Base-by-base conservation (phyloP, 1,139 yeast species). In the Scheffersomyces insectosa region DNA sequence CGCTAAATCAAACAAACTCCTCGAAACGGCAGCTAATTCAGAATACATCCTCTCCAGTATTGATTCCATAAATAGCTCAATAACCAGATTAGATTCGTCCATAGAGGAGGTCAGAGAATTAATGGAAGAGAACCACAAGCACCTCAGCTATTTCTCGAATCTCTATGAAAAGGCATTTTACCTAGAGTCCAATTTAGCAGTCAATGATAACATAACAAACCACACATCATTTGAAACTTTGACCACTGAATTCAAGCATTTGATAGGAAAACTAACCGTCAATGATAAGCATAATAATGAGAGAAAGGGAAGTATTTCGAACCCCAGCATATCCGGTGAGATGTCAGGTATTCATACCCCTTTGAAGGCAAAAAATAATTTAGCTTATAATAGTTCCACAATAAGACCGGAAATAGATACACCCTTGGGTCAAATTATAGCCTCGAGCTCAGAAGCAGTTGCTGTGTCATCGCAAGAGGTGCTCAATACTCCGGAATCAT, bases 151-250 rank as follows among this genome's bases (percentile, higher is more conserved):
- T 39, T 60, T 70, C 43, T 57, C 63, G 44, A 63, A 61, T 30
- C 58, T 74, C 38, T 53, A 62, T 36, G 70, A 68, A 42, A 66
- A 63, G 48, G 56, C 68, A 3, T 62, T 61, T 42, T 61, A 64
- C 43, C 60, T 73, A 36, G 77, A 72, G 48, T 59, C 70, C 7
- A 68, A 62, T 41, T 42, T 72, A 37, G 55, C 51, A 16, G 42
- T 56, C 37, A 69, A 67, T 44, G 78, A 72, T 50, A 34, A 36
- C 20, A 46, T 63, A 39, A 69, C 76, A 67, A 56, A 76, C 70
- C 48, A 75, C 62, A 60, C 77, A 64, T 75, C 82, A 1, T 68
- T 78, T 47, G 79, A 75, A 39, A 79, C 77, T 46, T 55, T 83
- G 38, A 60, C 67, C 32, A 57, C 65, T 36, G 88, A 82, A 54